phyloP scores from a whole-genome alignment of 208 protist genomes.

The Leishmania amazonensis region DNA sequence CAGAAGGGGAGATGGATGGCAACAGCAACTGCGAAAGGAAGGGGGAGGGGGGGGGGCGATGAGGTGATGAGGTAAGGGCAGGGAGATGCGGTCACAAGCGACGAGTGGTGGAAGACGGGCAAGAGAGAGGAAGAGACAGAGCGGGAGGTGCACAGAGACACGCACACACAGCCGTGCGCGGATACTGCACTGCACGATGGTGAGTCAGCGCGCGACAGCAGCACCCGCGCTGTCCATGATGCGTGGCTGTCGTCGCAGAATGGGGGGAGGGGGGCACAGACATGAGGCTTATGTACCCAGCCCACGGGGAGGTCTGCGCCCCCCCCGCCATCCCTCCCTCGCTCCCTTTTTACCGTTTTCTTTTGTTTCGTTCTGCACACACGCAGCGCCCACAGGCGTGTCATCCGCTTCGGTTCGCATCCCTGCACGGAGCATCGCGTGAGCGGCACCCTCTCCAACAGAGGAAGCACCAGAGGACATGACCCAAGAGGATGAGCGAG shows the following conservation, averaged over 20 bases:
- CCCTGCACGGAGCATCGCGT: background rate
- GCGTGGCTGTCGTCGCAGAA: background rate
- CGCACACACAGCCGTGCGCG: background rate
- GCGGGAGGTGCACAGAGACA: background rate
- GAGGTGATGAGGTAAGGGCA: background rate
- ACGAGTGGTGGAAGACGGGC: background rate
- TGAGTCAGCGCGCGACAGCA: background rate
- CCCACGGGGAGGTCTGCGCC: background rate
- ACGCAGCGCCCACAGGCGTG: background rate
- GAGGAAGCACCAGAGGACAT: background rate
- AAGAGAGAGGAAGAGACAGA: background rate
- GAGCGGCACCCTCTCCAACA: background rate
- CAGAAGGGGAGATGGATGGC: background rate
- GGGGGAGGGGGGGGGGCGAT: background rate
- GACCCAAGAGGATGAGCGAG: background rate
- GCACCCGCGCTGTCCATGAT: background rate
- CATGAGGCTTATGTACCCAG: background rate
- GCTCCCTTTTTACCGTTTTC: background rate
- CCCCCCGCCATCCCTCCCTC: no score
- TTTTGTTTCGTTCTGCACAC: background rate
- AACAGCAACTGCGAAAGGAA: background rate
- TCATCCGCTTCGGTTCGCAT: background rate
- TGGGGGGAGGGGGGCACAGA: background rate
- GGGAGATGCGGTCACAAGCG: background rate
- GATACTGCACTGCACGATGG: background rate